Conservation (phyloP, 352 stramenopile genomes). For the Salisapilia sapeloensis region DNA sequence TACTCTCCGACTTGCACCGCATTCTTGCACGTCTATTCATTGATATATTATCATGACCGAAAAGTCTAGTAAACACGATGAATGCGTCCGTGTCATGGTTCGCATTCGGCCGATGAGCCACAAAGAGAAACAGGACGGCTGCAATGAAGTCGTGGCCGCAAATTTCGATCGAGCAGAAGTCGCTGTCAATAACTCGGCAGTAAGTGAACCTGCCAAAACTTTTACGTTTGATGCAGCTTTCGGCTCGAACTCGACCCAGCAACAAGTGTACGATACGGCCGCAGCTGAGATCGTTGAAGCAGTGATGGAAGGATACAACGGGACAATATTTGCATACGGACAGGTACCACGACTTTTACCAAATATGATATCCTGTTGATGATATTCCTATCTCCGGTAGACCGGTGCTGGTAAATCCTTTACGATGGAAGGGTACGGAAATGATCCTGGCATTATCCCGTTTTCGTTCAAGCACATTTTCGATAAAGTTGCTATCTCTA, state of each 20-base stretch:
- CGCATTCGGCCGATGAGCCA: constrained; percentile 89
- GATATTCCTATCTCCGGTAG: constrained; percentile 9
- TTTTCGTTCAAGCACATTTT: constrained; percentile 85
- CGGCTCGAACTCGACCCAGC: constrained; percentile 82
- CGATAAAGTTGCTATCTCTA: constrained; percentile 71
- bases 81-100: constrained; percentile 94
- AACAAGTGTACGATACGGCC: constrained; percentile 87
- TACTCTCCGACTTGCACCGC: too few relatives aligned
- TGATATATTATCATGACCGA: constrained; percentile 9
- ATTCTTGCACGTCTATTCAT: too few relatives aligned
- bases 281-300: constrained; percentile 83
- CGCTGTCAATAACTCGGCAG: constrained; percentile 73
- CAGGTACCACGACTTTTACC: constrained; percentile 30
- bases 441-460: constrained; percentile 80
- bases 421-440: constrained; percentile 73
- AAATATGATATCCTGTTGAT: not conserved
- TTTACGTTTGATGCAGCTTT: constrained; percentile 98
- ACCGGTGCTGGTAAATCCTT: constrained; percentile 81
- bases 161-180: constrained; percentile 85
- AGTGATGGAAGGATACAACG: constrained; percentile 86
- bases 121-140: constrained; percentile 90
- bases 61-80: constrained; percentile 51
- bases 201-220: constrained; percentile 77
- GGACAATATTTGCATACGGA: constrained; percentile 85
- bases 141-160: constrained; percentile 58